phyloP scores from a whole-genome alignment of 2,329 filamentous ascomycete species.

The Fusarium paranaense region DNA sequence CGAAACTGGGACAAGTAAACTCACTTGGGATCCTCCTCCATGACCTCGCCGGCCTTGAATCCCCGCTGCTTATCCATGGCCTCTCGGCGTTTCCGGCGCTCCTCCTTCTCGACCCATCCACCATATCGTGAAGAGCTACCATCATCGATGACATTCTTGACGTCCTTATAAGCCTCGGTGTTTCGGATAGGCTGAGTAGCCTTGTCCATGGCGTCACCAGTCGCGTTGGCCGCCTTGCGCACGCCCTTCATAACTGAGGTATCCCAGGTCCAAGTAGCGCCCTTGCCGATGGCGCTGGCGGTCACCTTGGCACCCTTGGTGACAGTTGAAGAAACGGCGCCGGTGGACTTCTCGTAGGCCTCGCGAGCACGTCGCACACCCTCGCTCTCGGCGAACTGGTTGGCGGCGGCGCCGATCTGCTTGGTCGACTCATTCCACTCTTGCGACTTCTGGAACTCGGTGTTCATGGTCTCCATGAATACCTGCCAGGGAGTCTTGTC shows the following conservation, averaged over 20 bases:
- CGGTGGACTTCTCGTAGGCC: conserved; percentile 88
- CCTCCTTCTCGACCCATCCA: conserved; percentile 96
- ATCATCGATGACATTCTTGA: conserved; percentile 97
- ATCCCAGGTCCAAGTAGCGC: conserved; percentile 97
- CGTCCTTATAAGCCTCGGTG: conserved; percentile 93
- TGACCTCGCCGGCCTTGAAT: conserved; percentile 63
- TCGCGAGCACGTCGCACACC: conserved; percentile 86
- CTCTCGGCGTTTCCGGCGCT: conserved; percentile 84
- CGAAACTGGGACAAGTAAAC: conserved; percentile 50
- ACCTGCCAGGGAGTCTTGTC: conserved; percentile 99
- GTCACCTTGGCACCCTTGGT: conserved; percentile 86
- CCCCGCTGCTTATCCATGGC: conserved; percentile 73
- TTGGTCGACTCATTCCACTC: conserved; percentile 99
- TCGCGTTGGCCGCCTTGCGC: conserved; percentile 85
- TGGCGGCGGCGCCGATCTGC: conserved; percentile 86
- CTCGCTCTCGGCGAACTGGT: conserved; percentile 94
- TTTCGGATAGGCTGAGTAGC: conserved; percentile 94
- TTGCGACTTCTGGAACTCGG: conserved; percentile 95
- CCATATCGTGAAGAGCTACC: conserved; percentile 96
- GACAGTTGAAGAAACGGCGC: conserved; percentile 82
- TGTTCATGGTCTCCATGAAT: conserved; percentile 95
- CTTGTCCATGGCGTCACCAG: conserved; percentile 89
- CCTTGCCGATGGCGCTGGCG: conserved; percentile 87
- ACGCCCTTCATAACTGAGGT: conserved; percentile 93
- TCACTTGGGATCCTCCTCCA: conserved; percentile 90